Conservation (phyloP, 2,329 filamentous ascomycete genomes). For the Ascochyta lentis region DNA sequence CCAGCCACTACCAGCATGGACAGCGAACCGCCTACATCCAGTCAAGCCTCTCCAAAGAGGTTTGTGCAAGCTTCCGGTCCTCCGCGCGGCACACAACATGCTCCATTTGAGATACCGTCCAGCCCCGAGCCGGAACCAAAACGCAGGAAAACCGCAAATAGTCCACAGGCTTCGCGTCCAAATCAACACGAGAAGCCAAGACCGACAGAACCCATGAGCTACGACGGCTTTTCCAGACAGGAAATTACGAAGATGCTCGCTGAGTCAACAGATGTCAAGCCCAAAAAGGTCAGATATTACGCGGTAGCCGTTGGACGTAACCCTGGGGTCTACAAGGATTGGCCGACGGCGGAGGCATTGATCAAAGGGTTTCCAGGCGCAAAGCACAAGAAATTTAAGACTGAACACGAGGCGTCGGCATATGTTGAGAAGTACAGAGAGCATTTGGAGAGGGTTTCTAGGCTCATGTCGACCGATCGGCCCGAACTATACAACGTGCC, state of each 20-base stretch:
- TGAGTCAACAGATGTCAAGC: conserved; percentile 56
- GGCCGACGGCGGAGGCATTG: conserved; percentile 73
- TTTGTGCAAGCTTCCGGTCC: not conserved
- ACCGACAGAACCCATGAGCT: not conserved
- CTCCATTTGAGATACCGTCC: conserved; percentile 4
- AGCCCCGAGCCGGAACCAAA: conserved; percentile 20
- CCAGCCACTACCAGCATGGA: not conserved
- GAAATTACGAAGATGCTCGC: conserved; percentile 70
- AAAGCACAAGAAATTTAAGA: conserved; percentile 58
- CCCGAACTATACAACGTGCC: no score
- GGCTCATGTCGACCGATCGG: no score
- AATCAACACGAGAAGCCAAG: not conserved
- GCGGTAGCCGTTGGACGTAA: conserved; percentile 63
- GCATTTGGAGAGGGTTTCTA: not conserved
- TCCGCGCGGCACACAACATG: not conserved
- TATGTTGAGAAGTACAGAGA: conserved; percentile 63
- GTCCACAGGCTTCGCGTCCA: conserved; percentile 63
- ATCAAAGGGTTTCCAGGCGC: conserved; percentile 74
- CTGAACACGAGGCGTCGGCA: conserved; percentile 72
- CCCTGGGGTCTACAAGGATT: conserved; percentile 68
- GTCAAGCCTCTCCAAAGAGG: not conserved
- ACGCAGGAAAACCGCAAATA: not conserved
- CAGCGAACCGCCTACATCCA: not conserved
- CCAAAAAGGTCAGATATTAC: conserved; percentile 61
- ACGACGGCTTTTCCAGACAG: conserved; percentile 1